Base-by-base conservation (phyloP, 345 rosid species). In the Diplotaxis tenuifolia region DNA sequence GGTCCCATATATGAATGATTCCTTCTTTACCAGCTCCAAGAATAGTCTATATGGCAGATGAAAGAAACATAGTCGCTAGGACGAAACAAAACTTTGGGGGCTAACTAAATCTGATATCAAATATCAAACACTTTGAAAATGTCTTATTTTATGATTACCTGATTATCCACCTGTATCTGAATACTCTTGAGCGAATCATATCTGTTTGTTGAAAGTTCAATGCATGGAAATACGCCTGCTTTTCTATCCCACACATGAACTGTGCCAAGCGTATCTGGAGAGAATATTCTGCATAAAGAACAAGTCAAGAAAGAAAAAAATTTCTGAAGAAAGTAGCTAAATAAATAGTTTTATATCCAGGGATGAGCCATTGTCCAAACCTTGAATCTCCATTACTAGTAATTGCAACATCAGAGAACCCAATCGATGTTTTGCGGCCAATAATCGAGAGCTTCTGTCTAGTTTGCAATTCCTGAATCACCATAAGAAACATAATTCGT, bases 161-260 rank as follows among this genome's bases (percentile, higher is more conserved):
- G 98, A 82, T 88, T 85, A 54, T 92, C 96, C 10, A 62, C 79
- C 67, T 83, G 73, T 67, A 88, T 53, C 75, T 87, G 86, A 77
- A 95, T 74, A 59, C 92, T 87, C 62, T 87, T 88, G 72, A 90
- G 79, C 7, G 80, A 71, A 57, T 79, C 72, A 29, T 47, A 75
- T 31, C 78, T 83, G 81, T 75, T 76, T 68, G 84, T 78, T 57
- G 82, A 65, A 52, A 95, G 89, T 79, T 88, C 87, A 59, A 83
- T 83, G 75, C 86, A 87, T 68, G 99, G 99, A 79, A 81, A 66
- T 73, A 56, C 62, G 45, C 89, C 60, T 45, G 36, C 79, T 80
- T 96, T 85, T 84, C 92, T 87, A 81, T 95, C 99, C 99, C 98
- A 95, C 62, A 92, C 42, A 79, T 82, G 84, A 64, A 95, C 78